A percentile compares a stretch with the other conserved stretches of the same genome.
Conservation (phyloP, 257 asterid species). For the Lycium ferocissimum region DNA sequence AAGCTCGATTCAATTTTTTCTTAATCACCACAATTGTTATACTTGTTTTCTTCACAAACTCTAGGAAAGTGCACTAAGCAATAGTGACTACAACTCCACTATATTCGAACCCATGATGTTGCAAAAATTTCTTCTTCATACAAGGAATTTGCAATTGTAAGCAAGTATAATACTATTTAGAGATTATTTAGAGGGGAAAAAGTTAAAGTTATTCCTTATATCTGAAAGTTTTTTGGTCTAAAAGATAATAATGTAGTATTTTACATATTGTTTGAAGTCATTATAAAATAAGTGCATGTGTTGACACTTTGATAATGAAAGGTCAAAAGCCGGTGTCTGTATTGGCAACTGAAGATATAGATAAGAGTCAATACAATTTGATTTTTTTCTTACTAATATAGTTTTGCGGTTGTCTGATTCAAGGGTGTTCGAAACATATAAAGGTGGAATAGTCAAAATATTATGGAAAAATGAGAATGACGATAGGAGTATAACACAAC, state of each 20-base stretch:
- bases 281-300: not conserved
- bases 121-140: not conserved
- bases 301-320: not conserved
- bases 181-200: not conserved
- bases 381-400: not conserved
- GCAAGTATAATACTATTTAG: not conserved
- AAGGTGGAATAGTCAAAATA: not conserved
- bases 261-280: not conserved
- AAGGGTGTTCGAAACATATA: not conserved
- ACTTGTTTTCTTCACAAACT: too few relatives aligned
- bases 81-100: too few relatives aligned
- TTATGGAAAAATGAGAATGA: not conserved
- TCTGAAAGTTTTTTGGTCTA: not conserved
- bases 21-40: too few relatives aligned
- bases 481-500: not conserved
- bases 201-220: not conserved
- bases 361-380: conserved; percentile 6
- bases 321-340: not conserved
- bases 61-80: too few relatives aligned
- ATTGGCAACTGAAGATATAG: conserved; percentile 7
- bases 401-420: not conserved
- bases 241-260: not conserved
- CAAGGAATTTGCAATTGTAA: not conserved
- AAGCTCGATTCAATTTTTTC: too few relatives aligned
- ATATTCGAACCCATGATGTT: too few relatives aligned